Evolutionary conservation across 1,139 yeast species (phyloP), one percentile per base, ranked within the genome.

Genomic region (Geotrichum carabidarum): DNA sequence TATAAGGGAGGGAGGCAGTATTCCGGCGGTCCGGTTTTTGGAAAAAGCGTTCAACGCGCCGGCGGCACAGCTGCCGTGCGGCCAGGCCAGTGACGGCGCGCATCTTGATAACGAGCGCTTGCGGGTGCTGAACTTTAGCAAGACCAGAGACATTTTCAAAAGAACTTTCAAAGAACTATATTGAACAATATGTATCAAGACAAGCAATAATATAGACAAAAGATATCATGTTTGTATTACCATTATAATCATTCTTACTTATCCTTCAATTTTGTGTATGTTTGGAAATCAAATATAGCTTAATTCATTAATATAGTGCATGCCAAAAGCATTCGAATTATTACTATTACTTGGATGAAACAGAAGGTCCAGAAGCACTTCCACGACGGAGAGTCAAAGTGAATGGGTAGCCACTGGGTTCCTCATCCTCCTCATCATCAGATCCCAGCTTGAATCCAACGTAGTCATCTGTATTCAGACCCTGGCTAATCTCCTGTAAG

Each of bases 21-120:
- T 93, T 66, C 98, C 99, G 1, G 84, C 93, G 12, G 83, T 93
- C 8, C 72, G 97, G 58, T 86, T 86, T 60, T 73, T 93, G 62
- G 99, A 93, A 65, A 86, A 86, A 67, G 76, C 80, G 15, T 86
- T 93, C 62, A 71, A 78, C 53, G 96, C 98, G 1, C 87, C 89
- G 18, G 98, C 97, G 1, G 95, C 93, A 0, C 98, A 93, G 68
- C 80, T 93, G 44, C 98, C 99, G 1, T 89, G 97, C 68, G 99
- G 98, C 0, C 99, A 93, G 72, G 80, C 94, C 0, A 83, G 94
- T 50, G 98, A 93, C 68, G 88, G 89, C 65, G 98, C 98, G 1
- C 99, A 93, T 74, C 77, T 93, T 65, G 83, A 84, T 64, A 86
- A 93, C 66, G 99, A 93, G 69, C 79, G 94, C 59, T 71, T 93